These are phyloP conservation scores for Talaromyces sp. DNA, from an alignment of 2,329 filamentous ascomycete species.

Conservation along the genomic window DNA sequence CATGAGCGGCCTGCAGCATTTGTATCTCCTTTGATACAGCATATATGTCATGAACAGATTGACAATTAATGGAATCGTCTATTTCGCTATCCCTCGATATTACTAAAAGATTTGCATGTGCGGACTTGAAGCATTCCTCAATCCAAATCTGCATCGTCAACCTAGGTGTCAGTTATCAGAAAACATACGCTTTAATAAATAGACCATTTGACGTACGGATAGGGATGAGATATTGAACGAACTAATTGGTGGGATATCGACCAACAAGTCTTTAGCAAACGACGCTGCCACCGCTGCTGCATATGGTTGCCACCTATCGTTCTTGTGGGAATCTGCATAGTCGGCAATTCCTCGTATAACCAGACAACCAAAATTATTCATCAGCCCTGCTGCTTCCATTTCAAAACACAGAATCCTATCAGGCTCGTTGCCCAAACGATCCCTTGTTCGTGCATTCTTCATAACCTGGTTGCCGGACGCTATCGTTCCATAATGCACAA, in stretches of 20 bases:
- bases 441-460: slow-evolving; percentile 14
- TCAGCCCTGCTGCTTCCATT: too few species aligned
- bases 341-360: not conserved
- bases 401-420: slow-evolving; percentile 9
- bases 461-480: slow-evolving; percentile 19
- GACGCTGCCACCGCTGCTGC: not conserved
- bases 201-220: too few species aligned
- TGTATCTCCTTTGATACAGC: slow-evolving; percentile 1
- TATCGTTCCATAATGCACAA: slow-evolving; percentile 17
- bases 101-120: slow-evolving; percentile 1
- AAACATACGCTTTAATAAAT: not conserved
- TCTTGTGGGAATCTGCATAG: slow-evolving; percentile 1
- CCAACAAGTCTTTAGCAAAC: not conserved
- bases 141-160: not conserved
- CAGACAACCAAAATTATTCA: not conserved
- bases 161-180: not conserved
- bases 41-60: slow-evolving; percentile 3
- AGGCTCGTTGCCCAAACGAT: not conserved
- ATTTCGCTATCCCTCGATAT: slow-evolving; percentile 1
- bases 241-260: too few species aligned
- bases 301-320: not conserved
- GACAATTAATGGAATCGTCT: slow-evolving; percentile 1
- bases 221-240: too few species aligned
- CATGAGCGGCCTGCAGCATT: slow-evolving; percentile 1
- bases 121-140: slow-evolving; percentile 1